These are phyloP conservation scores for Sporothrix brasiliensis DNA, from an alignment of 2,329 filamentous ascomycete genomes.

Conservation along the genomic window DNA sequence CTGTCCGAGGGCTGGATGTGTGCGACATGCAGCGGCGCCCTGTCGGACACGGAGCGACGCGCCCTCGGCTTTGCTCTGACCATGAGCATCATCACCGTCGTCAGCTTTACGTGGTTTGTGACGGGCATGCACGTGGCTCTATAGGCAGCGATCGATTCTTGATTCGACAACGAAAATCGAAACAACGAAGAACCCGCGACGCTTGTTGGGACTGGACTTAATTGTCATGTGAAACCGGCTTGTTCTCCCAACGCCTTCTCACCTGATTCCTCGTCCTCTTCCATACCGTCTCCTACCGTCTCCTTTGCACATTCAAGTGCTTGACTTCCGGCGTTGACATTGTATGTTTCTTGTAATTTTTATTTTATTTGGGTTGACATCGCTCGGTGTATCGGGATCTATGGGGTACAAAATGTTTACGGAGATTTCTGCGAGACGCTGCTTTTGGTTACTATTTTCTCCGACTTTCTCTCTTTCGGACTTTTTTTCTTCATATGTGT, in stretches of 20 bases:
- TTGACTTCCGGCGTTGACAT: conserved; percentile 28
- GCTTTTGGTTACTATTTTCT: conserved; percentile 5
- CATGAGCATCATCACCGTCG: conserved; percentile 59
- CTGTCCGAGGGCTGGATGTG: conserved; percentile 57
- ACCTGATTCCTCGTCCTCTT: background rate
- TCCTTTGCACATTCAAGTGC: conserved; percentile 9
- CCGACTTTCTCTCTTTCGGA: background rate
- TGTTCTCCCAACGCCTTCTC: background rate
- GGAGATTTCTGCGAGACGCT: conserved; percentile 27
- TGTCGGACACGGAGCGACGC: conserved; percentile 51
- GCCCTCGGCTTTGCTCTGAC: conserved; percentile 55
- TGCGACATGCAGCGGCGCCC: conserved; percentile 59
- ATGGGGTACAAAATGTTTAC: conserved; percentile 28
- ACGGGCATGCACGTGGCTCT: conserved; percentile 48
- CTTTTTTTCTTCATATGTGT: conserved; percentile 8
- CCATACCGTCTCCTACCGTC: background rate
- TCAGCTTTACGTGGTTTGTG: conserved; percentile 68
- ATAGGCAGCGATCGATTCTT: conserved; percentile 25
- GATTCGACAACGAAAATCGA: background rate
- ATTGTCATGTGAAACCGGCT: conserved; percentile 1
- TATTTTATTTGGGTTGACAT: conserved; percentile 18
- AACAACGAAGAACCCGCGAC: background rate
- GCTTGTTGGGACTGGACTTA: background rate
- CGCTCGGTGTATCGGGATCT: conserved; percentile 26
- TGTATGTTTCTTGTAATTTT: background rate